Evolutionary conservation across 2,329 filamentous ascomycete genomes (phyloP).

Genomic region (Colletotrichum endophyticum): DNA sequence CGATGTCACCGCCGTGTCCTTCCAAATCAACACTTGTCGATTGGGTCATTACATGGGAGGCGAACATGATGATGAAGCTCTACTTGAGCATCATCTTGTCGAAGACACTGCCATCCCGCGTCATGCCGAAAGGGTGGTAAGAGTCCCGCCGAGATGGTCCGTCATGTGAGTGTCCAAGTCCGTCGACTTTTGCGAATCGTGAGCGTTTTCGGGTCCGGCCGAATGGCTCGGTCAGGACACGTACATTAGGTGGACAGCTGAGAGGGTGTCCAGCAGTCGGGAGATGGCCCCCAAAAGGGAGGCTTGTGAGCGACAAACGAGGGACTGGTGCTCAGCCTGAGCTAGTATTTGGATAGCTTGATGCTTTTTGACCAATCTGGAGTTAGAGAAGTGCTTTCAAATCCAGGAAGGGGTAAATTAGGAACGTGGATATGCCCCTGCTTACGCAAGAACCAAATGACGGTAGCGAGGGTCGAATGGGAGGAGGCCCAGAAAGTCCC

Average conservation of each 20-base stretch:
- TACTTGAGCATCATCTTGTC: not conserved
- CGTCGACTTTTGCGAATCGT: not conserved
- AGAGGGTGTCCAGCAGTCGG: not conserved
- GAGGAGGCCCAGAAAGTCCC: not conserved
- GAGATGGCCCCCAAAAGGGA: not conserved
- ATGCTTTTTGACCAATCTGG: not conserved
- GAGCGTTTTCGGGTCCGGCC: slow-evolving; percentile 8
- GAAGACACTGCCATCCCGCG: not conserved
- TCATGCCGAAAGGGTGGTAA: not conserved
- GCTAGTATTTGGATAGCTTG: not conserved
- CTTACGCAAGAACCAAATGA: not conserved
- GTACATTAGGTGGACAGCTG: not conserved
- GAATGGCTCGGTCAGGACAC: not conserved
- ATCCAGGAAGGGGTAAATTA: not conserved
- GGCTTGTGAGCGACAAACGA: not conserved
- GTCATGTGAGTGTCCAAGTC: slow-evolving; percentile 8
- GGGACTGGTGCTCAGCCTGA: not conserved
- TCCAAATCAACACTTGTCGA: not conserved
- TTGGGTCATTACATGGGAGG: not conserved
- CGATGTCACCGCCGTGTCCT: not conserved
- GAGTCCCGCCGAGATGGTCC: not conserved
- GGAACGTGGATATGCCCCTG: not conserved
- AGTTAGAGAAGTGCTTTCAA: not conserved
- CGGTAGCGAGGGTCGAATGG: not conserved
- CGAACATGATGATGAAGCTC: not conserved